phyloP scores from a whole-genome alignment of 768 basidiomycete species.

The Daedaleopsis nitida region DNA sequence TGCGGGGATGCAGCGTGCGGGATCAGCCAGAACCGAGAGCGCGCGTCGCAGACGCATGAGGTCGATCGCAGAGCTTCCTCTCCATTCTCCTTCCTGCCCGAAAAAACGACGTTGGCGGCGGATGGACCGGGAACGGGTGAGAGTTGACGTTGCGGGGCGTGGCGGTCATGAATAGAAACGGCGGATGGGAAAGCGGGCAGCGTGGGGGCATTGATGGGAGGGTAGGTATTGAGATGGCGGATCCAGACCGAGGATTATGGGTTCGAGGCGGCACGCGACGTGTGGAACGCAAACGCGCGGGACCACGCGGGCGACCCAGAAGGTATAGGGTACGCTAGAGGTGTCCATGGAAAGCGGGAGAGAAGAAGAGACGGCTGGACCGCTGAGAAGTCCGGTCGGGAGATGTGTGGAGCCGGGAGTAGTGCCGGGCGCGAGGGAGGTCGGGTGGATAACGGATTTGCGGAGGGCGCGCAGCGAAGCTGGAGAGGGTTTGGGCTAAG shows the following conservation, averaged over 20 bases:
- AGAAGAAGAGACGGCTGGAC: neutral
- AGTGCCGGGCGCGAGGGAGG: neutral
- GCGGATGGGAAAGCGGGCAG: neutral
- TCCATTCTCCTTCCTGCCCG: too few relatives aligned
- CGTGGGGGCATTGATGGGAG: neutral
- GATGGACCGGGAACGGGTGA: neutral
- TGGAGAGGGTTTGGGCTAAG: neutral
- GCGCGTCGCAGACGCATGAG: too few relatives aligned
- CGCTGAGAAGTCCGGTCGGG: neutral
- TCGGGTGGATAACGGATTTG: neutral
- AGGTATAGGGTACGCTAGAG: constrained; percentile 21
- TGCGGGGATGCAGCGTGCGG: too few relatives aligned
- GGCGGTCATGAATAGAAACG: neutral
- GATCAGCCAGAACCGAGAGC: too few relatives aligned
- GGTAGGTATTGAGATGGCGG: neutral
- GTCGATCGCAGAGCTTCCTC: too few relatives aligned
- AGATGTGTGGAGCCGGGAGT: neutral
- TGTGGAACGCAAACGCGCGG: neutral
- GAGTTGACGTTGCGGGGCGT: constrained; percentile 2
- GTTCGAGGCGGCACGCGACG: neutral
- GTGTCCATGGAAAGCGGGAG: neutral
- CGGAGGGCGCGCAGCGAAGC: neutral
- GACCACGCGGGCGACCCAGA: neutral
- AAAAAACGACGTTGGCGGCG: too few relatives aligned
- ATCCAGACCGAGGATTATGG: constrained; percentile 15